These are phyloP conservation scores for Azolla pinnata DNA, from an alignment of 75 land plant genomes.

Conservation along the genomic window DNA sequence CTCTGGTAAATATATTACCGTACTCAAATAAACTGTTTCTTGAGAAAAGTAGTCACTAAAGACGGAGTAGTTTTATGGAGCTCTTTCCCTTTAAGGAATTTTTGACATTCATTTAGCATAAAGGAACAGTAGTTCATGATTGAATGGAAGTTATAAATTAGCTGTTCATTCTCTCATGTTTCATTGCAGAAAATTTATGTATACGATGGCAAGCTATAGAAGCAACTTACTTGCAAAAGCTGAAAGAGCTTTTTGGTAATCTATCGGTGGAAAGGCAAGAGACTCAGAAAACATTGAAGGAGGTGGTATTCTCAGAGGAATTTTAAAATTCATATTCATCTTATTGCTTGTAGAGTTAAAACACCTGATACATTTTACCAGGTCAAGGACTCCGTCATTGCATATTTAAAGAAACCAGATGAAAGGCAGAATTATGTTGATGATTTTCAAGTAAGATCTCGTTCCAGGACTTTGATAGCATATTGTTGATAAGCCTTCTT, in stretches of 20 bases:
- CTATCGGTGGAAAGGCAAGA: conserved; percentile 3
- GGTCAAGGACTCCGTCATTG: conserved; percentile 1
- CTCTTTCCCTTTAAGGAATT: no score
- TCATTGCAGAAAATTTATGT: conserved; percentile 3
- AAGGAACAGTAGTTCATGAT: no score
- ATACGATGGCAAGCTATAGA: conserved; percentile 4
- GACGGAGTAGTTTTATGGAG: no score
- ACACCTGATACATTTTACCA: not conserved
- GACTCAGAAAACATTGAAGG: not conserved
- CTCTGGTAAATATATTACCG: no score
- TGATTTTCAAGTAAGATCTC: conserved; percentile 11
- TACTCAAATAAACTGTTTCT: no score
- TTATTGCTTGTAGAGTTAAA: not conserved
- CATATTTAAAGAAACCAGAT: conserved; percentile 9
- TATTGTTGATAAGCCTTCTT: no score
- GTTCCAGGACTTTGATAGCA: no score
- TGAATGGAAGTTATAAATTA: no score
- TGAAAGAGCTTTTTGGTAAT: conserved; percentile 2
- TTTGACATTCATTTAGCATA: no score
- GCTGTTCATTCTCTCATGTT: not conserved
- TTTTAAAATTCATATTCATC: not conserved
- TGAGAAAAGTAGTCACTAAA: no score
- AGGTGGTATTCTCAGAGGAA: conserved; percentile 12
- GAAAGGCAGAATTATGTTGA: conserved; percentile 6
- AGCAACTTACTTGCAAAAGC: not conserved